Percentiles rank a stretch among this genome's conserved stretches.
phyloP scores from a whole-genome alignment of 2,329 filamentous ascomycete species.

The Capronia epimyces region DNA sequence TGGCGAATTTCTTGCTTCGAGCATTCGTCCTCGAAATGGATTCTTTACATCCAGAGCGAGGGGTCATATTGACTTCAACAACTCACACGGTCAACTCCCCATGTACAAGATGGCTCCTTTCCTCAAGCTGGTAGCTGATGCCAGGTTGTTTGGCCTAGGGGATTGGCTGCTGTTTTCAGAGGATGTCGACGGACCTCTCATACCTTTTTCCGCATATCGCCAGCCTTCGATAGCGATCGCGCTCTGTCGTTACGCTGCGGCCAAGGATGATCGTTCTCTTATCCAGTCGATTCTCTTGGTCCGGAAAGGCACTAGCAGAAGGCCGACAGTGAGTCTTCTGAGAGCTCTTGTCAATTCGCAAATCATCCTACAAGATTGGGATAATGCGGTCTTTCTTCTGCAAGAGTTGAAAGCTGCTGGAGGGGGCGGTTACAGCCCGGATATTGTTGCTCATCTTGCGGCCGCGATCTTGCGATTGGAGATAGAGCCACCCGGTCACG shows the following conservation, averaged over 20 bases:
- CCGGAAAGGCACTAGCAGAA: conserved; percentile 1
- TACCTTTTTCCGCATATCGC: conserved; percentile 42
- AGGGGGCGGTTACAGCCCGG: conserved; percentile 29
- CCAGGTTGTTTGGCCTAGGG: conserved; percentile 46
- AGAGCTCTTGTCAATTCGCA: conserved; percentile 19
- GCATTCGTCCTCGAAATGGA: conserved; percentile 4
- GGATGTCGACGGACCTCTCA: conserved; percentile 52
- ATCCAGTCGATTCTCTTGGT: conserved; percentile 9
- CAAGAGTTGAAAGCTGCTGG: conserved; percentile 12
- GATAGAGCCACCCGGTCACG: conserved; percentile 5
- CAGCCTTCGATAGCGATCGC: conserved; percentile 48
- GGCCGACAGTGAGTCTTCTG: conserved; percentile 22
- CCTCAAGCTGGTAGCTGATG: conserved; percentile 47
- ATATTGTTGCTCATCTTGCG: conserved; percentile 37
- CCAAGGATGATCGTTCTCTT: conserved; percentile 40
- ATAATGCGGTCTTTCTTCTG: conserved; percentile 11
- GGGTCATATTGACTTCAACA: conserved; percentile 18
- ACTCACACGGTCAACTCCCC: conserved; percentile 28
- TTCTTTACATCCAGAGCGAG: conserved; percentile 15
- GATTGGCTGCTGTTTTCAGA: conserved; percentile 49
- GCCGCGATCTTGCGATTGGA: conserved; percentile 25
- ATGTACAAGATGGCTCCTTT: conserved; percentile 42
- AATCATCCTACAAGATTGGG: conserved; percentile 19
- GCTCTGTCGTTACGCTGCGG: conserved; percentile 51
- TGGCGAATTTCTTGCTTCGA: conserved; percentile 19